These are phyloP conservation scores for Lactarius sp. DNA, from an alignment of 768 basidiomycete genomes.

Conservation along the genomic window DNA sequence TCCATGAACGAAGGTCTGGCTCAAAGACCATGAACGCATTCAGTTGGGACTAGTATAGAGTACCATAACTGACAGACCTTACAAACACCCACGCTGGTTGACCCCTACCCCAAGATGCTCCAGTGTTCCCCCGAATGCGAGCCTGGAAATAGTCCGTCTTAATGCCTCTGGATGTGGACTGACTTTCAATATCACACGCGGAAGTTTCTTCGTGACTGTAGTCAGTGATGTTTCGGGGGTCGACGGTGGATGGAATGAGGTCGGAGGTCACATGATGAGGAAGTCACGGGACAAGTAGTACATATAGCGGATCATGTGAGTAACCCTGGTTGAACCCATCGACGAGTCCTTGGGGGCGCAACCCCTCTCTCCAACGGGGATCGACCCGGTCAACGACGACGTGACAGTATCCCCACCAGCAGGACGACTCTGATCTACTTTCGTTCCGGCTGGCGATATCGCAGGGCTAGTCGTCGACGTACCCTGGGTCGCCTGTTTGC, in stretches of 20 bases:
- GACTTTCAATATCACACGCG: slow-evolving; percentile 24
- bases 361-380: too few relatives aligned
- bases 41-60: too few relatives aligned
- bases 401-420: not conserved
- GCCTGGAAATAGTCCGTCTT: not conserved
- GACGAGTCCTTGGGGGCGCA: too few relatives aligned
- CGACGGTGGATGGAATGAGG: too few relatives aligned
- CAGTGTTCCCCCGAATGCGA: not conserved
- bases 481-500: slow-evolving; percentile 9
- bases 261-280: too few relatives aligned
- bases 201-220: slow-evolving; percentile 20
- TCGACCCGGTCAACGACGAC: slow-evolving; percentile 3
- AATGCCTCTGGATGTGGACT: slow-evolving; percentile 19
- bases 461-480: not conserved
- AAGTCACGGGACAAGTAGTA: too few relatives aligned
- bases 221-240: not conserved
- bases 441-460: slow-evolving; percentile 6
- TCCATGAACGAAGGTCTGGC: not conserved
- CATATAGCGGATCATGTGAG: too few relatives aligned
- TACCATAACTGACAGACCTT: not conserved
- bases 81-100: not conserved
- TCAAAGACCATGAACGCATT: too few relatives aligned
- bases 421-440: not conserved
- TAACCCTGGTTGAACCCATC: too few relatives aligned
- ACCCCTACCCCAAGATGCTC: not conserved